Evolutionary conservation across 2,329 filamentous ascomycete species (phyloP), one percentile per base, ranked within the genome.

Genomic region (Pseudogymnoascus sp.): DNA sequence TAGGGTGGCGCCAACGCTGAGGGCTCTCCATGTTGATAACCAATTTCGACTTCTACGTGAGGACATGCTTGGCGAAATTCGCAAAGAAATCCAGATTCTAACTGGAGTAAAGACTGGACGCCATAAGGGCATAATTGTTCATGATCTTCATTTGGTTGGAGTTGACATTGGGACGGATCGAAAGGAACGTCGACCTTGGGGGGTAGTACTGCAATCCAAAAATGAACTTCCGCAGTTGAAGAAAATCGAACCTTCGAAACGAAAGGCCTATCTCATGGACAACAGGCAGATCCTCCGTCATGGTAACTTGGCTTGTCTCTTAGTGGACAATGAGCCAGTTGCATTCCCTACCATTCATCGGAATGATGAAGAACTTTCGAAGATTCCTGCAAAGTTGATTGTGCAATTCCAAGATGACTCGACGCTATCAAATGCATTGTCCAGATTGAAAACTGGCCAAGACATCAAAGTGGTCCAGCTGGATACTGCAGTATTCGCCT

Each of bases 1-100:
- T 8, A 62, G 75, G 1, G 35, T 1, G 73, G 82, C 1, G 64
- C 72, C 35, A 62, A 75, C 1, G 33, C 69, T 11, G 63, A 36
- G 5, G 42, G 75, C 1, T 67, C 71, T 0, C 78, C 85, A 91
- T 69, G 72, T 89, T 0, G 88, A 90, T 67, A 89, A 88, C 68
- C 85, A 90, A 60, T 92, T 89, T 66, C 85, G 89, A 0, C 78
- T 91, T 0, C 75, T 90, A 0, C 77, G 89, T 2, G 87, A 92
- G 67, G 88, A 91, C 65, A 86, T 91, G 79, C 73, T 91, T 0
- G 82, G 78, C 0, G 86, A 88, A 65, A 75, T 92, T 2, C 80
- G 84, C 1, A 82, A 85, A 7, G 86, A 88, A 58, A 71, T 87
- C 0, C 78, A 84, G 28, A 73, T 79, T 4, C 77, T 81, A 0